A percentile compares a stretch with the other conserved stretches of the same genome.
Conservation (phyloP, 75 land plant species). For the Sequoia sempervirens region DNA sequence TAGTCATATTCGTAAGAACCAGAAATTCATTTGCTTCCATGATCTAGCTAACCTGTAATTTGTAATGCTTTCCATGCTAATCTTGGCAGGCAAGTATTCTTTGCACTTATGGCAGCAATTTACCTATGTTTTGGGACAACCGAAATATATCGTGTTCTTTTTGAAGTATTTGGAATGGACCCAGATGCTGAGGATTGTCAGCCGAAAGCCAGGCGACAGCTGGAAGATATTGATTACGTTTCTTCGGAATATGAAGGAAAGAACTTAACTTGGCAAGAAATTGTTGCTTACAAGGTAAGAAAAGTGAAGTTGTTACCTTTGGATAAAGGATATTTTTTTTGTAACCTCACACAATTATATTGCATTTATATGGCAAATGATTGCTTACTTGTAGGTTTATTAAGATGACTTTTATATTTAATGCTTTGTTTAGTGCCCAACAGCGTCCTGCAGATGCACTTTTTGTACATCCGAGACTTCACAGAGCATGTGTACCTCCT, state of each 20-base stretch:
- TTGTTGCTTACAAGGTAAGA: constrained; percentile 68
- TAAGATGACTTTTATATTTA: constrained; percentile 1
- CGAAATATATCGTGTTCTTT: constrained; percentile 91
- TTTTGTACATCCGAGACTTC: constrained; percentile 86
- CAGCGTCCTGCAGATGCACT: constrained; percentile 93
- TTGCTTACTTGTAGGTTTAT: constrained; percentile 7
- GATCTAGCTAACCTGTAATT: background rate
- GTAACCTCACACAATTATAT: background rate
- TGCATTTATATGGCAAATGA: background rate
- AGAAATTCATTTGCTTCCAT: background rate
- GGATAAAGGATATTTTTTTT: background rate
- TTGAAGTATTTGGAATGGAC: constrained; percentile 94
- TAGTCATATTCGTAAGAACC: background rate
- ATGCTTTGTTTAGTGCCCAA: constrained; percentile 1
- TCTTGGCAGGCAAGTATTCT: constrained; percentile 69
- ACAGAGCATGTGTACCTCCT: constrained; percentile 96
- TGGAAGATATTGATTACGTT: constrained; percentile 84
- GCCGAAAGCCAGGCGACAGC: constrained; percentile 63
- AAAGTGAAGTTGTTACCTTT: background rate
- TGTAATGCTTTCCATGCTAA: background rate
- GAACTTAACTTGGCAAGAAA: constrained; percentile 84
- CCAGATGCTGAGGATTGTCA: constrained; percentile 81
- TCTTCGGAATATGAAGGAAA: constrained; percentile 81
- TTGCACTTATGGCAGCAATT: constrained; percentile 84
- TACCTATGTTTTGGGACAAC: constrained; percentile 89